phyloP scores from a whole-genome alignment of 2,329 filamentous ascomycete genomes.

The Ilyonectria destructans region DNA sequence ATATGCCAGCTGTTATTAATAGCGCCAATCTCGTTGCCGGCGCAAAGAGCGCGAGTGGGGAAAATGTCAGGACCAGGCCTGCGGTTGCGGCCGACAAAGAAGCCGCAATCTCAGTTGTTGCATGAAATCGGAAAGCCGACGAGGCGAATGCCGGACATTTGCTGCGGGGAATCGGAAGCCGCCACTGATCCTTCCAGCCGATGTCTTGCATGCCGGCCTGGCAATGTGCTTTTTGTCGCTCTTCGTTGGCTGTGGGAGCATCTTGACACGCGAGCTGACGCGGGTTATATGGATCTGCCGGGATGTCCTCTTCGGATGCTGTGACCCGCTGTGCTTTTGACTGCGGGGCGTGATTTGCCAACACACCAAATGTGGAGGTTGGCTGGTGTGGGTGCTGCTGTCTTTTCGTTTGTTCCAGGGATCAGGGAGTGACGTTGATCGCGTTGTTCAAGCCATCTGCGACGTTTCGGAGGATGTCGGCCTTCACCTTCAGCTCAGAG shows the following conservation, averaged over 20 bases:
- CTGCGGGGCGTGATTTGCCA: slow-evolving; percentile 10
- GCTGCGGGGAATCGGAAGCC: neutral
- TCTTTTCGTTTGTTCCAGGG: slow-evolving; percentile 22
- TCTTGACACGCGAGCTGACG: neutral
- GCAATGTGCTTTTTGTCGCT: neutral
- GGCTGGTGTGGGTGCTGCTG: neutral
- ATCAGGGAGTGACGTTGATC: slow-evolving; percentile 14
- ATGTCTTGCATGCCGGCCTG: neutral
- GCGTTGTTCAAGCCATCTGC: slow-evolving; percentile 11
- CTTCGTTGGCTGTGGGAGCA: neutral
- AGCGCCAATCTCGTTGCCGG: neutral
- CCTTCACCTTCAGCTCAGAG: neutral
- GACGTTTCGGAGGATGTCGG: slow-evolving; percentile 21
- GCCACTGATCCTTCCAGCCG: neutral
- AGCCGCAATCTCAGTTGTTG: neutral
- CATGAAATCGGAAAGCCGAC: neutral
- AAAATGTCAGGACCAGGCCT: neutral
- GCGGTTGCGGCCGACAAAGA: neutral
- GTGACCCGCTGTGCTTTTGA: neutral
- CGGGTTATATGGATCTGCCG: neutral
- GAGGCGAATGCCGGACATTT: slow-evolving; percentile 6
- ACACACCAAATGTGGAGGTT: slow-evolving; percentile 8
- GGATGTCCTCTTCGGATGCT: neutral
- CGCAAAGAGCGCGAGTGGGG: neutral
- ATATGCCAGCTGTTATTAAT: neutral